phyloP scores from a whole-genome alignment of 2,329 filamentous ascomycete genomes.

The Fusarium subglutinans region DNA sequence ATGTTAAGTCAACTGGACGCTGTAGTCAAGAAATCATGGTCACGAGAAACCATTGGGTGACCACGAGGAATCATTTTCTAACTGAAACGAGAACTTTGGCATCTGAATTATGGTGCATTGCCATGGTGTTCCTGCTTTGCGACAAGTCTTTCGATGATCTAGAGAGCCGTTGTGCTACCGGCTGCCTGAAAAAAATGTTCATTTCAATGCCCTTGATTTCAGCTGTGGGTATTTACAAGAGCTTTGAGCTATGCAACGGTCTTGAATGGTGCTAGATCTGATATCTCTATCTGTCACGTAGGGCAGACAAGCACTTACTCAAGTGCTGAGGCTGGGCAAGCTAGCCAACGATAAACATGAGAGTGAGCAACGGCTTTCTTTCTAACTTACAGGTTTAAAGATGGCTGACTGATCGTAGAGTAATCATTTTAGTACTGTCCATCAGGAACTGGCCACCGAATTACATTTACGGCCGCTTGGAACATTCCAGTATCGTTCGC shows the following conservation, averaged over 20 bases:
- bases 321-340: not conserved
- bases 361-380: not conserved
- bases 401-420: not conserved
- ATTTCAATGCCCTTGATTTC: not conserved
- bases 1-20: not conserved
- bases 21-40: not conserved
- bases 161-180: not conserved
- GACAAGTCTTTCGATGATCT: not conserved
- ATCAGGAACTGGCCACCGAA: fast-evolving
- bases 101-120: no score
- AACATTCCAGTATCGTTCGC: no score
- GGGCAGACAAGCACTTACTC: no score
- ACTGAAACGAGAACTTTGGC: not conserved
- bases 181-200: not conserved
- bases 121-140: not conserved
- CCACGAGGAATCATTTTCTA: no score
- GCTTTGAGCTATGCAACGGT: not conserved
- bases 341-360: no score
- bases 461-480: no score
- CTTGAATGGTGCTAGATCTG: not conserved
- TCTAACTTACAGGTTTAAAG: not conserved
- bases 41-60: not conserved
- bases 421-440: not conserved
- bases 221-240: fast-evolving
- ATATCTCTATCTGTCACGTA: not conserved